Evolutionary conservation across 73 alveolate genomes (phyloP), one percentile per base, ranked within the genome.

Genomic region (Stentor coeruleus): DNA sequence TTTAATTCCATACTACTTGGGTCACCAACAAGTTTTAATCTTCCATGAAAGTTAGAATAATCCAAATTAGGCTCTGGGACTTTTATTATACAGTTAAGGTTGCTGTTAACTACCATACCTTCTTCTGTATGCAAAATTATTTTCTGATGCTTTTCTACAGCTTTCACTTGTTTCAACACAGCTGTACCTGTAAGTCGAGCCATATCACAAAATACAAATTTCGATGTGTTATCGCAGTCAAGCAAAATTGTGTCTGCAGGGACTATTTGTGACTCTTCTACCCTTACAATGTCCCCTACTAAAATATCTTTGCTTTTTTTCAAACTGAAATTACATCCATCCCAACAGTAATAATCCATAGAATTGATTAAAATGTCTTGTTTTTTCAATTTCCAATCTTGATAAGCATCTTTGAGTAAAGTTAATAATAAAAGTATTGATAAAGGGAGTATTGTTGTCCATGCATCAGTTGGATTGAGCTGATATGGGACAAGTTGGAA

Each of bases 391-490:
- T 20, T 26, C n/a, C 6, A 38, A 66, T 75, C 83, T n/a, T 36
- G n/a, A 38, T 75, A 75, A 36, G 83, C 83, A 75, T 75, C 83
- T 75, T 75, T 75, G 33, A 75, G 28, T 38, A 95, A 90, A 38
- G 95, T 90, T 59, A 94, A 88, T 75, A 88, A 83, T 35, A 95
- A 85, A 33, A 95, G 94, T 41, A 94, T 74, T 4, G 93, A 81
- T 79, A 95, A 86, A 4, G 99, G 99, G 40, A 91, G 81, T 60
- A 93, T 39, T 85, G 96, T 95, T 39, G 94, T 90, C 92, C 92
- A 86, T 11, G 90, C 55, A 26, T 80, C 66, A 26, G 92, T 86
- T 11, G 91, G 83, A 2, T 37, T 39, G n/a, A 75, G 83, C 31
- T 75, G 59, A 39, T 58, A 38, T 6, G 81, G 84, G 6, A 85